Evolutionary conservation across 2,329 filamentous ascomycete species (phyloP), one percentile per base, ranked within the genome.

Genomic region (Leptographium galeiforme): DNA sequence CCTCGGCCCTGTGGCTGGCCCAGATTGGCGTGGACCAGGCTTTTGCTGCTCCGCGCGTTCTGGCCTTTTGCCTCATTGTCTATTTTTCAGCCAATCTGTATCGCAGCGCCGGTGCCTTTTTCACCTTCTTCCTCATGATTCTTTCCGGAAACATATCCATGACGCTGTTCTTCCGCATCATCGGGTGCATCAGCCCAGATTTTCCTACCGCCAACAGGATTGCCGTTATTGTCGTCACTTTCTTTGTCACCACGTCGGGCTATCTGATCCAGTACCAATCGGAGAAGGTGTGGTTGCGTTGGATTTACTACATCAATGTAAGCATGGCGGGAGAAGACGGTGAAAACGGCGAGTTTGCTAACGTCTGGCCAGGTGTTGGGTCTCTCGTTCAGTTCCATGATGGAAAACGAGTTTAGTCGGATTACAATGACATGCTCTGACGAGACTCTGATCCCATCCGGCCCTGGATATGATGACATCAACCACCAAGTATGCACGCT

Each of bases 161-260:
- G 82, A 88, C 85, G 0, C 70, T 89, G 2, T 85, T 89, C 65
- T 89, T 90, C 71, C 72, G 87, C 55, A 86, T 84, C 2, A 74
- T 90, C 2, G 87, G 84, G 8, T 88, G 82, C 56, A 56, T 87
- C 13, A 89, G 84, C 55, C 85, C 86, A 0, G 85, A 89, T 61
- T 94, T 94, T 55, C 87, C 94, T 63, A 86, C 85, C 45, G 89
- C 89, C 4, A 87, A 90, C 66, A 90, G 90, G 65, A 84, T 87
- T 53, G 87, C 87, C 8, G 82, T 87, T 6, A 74, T 88, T 1
- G 77, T 89, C 51, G 89, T 95, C 58, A 90, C 86, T 0, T 69
- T 90, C n/a, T 88, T 90, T 60, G 80, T 93, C 32, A 72, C 89
- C 19, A 93, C 87, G 0, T 85, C 82, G 1, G 89, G 89, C 5